Evolutionary conservation across 73 alveolate genomes (phyloP).

Genomic region (Tetrahymena malaccensis): DNA sequence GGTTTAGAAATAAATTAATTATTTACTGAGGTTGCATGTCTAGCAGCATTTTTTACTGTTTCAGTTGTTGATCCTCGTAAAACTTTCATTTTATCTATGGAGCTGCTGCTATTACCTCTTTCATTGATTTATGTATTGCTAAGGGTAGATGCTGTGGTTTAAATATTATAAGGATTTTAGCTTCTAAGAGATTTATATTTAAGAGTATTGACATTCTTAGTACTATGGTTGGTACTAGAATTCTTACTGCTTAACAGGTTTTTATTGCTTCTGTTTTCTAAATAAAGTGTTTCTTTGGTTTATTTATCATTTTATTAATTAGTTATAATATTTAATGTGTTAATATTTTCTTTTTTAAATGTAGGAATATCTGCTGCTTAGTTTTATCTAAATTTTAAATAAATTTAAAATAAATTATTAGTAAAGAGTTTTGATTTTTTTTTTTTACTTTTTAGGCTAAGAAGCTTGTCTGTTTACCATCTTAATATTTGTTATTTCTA

Average conservation of each 20-base stretch:
- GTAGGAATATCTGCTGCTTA: background rate
- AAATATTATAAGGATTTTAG: background rate
- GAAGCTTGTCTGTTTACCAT: background rate
- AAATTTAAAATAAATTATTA: background rate
- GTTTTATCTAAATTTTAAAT: background rate
- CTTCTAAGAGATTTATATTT: background rate
- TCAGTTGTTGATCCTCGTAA: background rate
- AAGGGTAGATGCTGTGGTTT: background rate
- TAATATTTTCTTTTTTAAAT: background rate
- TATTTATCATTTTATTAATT: background rate
- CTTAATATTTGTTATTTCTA: background rate
- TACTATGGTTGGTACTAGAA: background rate
- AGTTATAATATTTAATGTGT: background rate
- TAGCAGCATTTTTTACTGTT: background rate
- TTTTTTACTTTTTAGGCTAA: background rate
- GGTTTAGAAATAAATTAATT: background rate
- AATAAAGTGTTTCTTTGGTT: background rate
- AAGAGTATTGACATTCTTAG: background rate
- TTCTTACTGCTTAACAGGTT: background rate
- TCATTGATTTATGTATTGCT: background rate
- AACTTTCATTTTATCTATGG: background rate
- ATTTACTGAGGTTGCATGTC: background rate
- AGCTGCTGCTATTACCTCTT: background rate
- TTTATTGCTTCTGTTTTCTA: background rate
- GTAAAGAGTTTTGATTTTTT: background rate